Conservation (phyloP, 2,329 filamentous ascomycete genomes). For the Blastomyces parvus region DNA sequence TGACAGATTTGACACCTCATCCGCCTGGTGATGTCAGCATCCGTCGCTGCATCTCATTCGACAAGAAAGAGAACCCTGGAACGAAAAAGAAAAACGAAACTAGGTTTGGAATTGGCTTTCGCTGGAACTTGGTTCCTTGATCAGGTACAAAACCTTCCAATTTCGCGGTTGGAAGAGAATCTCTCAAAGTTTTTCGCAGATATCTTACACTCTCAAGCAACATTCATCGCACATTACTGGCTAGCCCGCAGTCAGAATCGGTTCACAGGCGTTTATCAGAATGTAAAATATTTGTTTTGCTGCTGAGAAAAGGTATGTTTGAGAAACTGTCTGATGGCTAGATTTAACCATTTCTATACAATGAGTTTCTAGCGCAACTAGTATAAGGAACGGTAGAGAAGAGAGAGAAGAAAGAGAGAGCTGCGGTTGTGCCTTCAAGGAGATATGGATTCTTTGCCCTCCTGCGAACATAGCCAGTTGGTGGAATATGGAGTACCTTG, state of each 20-base stretch:
- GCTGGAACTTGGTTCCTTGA: background rate
- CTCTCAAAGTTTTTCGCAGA: too few species aligned
- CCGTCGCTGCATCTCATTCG: background rate
- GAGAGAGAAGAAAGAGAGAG: too few species aligned
- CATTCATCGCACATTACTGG: too few species aligned
- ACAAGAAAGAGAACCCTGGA: background rate
- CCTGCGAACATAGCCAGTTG: background rate
- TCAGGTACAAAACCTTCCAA: background rate
- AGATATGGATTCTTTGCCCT: too few species aligned
- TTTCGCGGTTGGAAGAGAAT: background rate
- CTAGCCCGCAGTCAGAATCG: background rate
- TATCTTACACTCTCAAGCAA: too few species aligned
- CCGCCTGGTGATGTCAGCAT: slow-evolving; percentile 6
- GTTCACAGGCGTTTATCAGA: background rate
- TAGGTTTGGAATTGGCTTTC: background rate
- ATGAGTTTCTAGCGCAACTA: background rate
- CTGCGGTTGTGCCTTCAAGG: too few species aligned
- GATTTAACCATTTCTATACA: background rate
- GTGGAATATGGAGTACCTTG: background rate
- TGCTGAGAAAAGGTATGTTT: background rate
- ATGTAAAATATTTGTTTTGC: background rate
- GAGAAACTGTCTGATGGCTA: background rate
- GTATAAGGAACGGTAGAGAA: too few species aligned
- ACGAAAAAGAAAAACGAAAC: background rate
- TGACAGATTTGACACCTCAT: background rate